Base-by-base conservation (phyloP, 208 protist genomes). In the Acanthamoeba quina region DNA sequence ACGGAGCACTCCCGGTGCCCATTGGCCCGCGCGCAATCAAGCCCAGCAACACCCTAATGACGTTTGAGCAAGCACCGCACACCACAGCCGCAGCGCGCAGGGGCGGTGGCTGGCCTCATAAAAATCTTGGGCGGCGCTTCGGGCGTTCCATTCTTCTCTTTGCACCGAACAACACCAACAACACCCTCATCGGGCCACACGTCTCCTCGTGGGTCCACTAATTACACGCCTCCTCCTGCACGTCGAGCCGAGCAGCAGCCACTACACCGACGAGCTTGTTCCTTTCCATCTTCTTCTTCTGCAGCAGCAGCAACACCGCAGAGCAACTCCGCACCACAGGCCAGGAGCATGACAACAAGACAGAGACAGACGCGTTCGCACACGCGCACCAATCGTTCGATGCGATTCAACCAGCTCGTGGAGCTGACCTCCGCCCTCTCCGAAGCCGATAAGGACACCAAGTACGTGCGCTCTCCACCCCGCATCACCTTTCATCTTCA, bases 361-460 rank as follows among this genome's bases (percentile, higher is more conserved):
- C 49, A 44, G 29, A 29, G 78, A 31, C 17, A 29, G 6, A 29
- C 34, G 11, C 78, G 78, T 44, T 86, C 78, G 24, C 78, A 83
- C 11, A 83, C 76, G 5, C 76, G 78, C 78, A 86, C 49, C 41
- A 86, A 86, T 62, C 78, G 78, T 41, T 64, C 49, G 17, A 24
- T 62, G 52, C 78, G 78, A n/a, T 86, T 86, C 78, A 86, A 86
- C 52, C 41, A 86, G 52, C 78, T 86, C 41, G 29, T 86, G 49
- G 78, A 86, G 78, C 49, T 86, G 11, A 47, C 78, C 41, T n/a
- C n/a, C 41, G 78, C 78, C 52, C 78, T 86, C 78, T 86, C 78
- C 26, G 78, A 86, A 29, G 72, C 72, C 37, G 78, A 86, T 34
- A 86, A 64, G 78, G 78, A 86, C 49, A 86, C 78, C 78, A 86